Base-by-base conservation (phyloP, 345 rosid species). In the Mangifera indica region DNA sequence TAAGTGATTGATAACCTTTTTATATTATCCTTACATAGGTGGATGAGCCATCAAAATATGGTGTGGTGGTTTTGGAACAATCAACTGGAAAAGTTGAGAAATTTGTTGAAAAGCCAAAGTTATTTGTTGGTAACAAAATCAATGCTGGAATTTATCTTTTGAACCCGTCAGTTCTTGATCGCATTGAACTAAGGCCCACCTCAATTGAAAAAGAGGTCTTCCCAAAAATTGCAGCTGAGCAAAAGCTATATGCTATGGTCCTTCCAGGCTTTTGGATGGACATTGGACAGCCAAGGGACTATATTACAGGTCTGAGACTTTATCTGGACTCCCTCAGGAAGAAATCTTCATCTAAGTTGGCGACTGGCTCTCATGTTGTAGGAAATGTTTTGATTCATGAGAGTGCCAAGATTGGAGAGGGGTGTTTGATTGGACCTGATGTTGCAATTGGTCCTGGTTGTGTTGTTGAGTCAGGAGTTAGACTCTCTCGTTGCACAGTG, bases 221-320 rank as follows among this genome's bases (percentile, higher is more conserved):
- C 86, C 99, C 99, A 3, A 88, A 91, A 82, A 92, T 95, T 72
- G 97, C 97, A n/a, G 82, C 93, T 4, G 90, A 82, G 18, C 78
- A 84, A 68, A 85, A 87, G 72, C 96, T 95, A 67, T 92, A 72
- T 9, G 99, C 97, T 0, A 95, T 95, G 98, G 99, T 90, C 49
- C 85, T 95, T 57, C 97, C 98, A 0, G 99, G 99, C 22, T 95
- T 95, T 66, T 95, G 99, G 99, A 95, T 95, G 99, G 99, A 95
- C 84, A 91, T 95, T 56, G 99, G 99, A 67, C 99, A 95, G 81
- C 99, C 99, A 14, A 87, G 85, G 75, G 99, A 95, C 68, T 95
- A 95, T 88, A 95, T 95, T 44, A 82, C 94, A 0, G 99, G 99
- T 17, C 80, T 95, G 62, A 89, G 97, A 75, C 99, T 95, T 63